These are phyloP conservation scores for Metschnikowia orientalis DNA, from an alignment of 805 yeast genomes.

Conservation along the genomic window DNA sequence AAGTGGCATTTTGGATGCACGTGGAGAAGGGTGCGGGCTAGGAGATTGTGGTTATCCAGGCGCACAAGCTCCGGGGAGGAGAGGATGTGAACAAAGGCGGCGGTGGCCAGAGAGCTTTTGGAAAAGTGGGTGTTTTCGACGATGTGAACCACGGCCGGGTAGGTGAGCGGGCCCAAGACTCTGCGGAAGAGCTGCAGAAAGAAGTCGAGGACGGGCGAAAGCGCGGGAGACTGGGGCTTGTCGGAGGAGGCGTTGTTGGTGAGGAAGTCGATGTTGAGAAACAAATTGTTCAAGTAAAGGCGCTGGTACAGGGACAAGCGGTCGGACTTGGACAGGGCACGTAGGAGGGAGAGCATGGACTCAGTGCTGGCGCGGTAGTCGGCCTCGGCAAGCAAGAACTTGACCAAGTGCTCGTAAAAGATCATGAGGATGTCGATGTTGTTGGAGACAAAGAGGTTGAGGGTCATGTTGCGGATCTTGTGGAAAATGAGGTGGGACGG, in stretches of 20 bases:
- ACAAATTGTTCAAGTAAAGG: conserved; percentile 53
- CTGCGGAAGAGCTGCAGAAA: conserved; percentile 13
- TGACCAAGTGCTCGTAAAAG: conserved; percentile 73
- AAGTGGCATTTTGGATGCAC: conserved; percentile 30
- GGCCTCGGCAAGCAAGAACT: conserved; percentile 52
- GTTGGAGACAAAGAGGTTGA: conserved; percentile 46
- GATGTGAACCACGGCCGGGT: conserved; percentile 4
- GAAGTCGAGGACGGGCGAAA: conserved; percentile 12
- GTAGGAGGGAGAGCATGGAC: conserved; percentile 57
- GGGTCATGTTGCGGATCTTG: conserved; percentile 58
- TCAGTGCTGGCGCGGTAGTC: conserved; percentile 57
- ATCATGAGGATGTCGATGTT: conserved; percentile 66
- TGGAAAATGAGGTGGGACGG: conserved; percentile 72
- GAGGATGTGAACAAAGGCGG: conserved; percentile 39
- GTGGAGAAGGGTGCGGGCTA: conserved; percentile 45
- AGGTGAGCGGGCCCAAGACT: conserved; percentile 5
- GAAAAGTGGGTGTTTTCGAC: conserved; percentile 41
- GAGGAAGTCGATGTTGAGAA: conserved; percentile 50
- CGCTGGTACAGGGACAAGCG: conserved; percentile 51
- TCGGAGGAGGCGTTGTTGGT: conserved; percentile 6
- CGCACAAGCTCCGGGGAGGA: conserved; percentile 57
- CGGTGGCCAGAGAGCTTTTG: conserved; percentile 33
- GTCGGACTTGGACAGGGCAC: conserved; percentile 45
- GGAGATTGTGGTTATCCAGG: conserved; percentile 48
- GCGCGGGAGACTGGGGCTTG: conserved; percentile 1